Base-by-base conservation (phyloP, 139 green algal species). In the Tetratostichococcus sp. region DNA sequence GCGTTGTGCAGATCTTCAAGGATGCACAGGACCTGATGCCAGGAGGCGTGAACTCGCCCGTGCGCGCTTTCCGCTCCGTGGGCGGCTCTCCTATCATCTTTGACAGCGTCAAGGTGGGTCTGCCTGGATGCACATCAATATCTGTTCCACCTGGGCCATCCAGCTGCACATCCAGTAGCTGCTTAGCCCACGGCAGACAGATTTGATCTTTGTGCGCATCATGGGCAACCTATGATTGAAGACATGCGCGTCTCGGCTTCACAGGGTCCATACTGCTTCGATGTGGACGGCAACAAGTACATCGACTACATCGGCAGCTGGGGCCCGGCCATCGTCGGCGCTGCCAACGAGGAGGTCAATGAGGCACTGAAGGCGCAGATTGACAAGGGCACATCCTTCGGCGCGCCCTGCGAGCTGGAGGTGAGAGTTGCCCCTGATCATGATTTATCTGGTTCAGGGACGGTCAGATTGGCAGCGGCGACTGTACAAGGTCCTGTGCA, bases 271-370 rank as follows among this genome's bases (percentile, higher is more conserved):
- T 92, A 98, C 78, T 91, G 86, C 80, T 98, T 82, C 69, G 96
- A 99, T 72, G 93, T 95, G 8, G 93, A 97, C 76, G 79, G 84
- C 77, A 97, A 97, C 87, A 90, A 93, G 82, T 89, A 88, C 79
- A 89, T 99, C 62, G 96, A 99, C 86, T 99, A 99, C 75, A 90
- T 99, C 42, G 96, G 96, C 78, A 90, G 83, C 35, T 99, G 96
- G 96, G 96, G 96, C 35, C 96, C 96, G 23, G 96, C 96, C 58
- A 99, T 99, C 79, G 88, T 93, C 43, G 96, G 96, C 58, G 86
- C 93, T 80, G 89, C 89, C 69, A 91, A 97, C 83, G 92, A 97
- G 30, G 95, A 99, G 89, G 95, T 99, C 43, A 98, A 96, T 76
- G 90, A 75, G 1, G 94, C 88, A 8, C 87, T 99, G 11, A 91